phyloP scores from a whole-genome alignment of 2,329 filamentous ascomycete species.

The Akanthomyces dipterigenus region DNA sequence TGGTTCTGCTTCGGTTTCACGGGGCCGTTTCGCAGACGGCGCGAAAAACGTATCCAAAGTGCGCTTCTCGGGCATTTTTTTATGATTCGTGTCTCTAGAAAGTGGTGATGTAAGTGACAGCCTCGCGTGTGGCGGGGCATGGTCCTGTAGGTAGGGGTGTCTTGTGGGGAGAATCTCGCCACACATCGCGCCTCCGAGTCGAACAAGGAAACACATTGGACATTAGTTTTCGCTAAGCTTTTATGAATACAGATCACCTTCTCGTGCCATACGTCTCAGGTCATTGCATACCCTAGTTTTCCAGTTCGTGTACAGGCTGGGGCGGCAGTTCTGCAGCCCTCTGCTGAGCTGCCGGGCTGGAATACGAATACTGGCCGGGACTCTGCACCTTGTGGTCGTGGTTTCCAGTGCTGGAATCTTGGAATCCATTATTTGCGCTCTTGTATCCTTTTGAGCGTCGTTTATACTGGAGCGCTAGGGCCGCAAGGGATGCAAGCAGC shows the following conservation, averaged over 20 bases:
- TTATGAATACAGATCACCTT: neutral
- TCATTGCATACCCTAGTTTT: neutral
- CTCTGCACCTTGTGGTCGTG: neutral
- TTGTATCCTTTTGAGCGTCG: neutral
- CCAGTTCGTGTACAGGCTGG: neutral
- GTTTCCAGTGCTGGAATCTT: neutral
- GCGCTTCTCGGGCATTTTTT: constrained; percentile 41
- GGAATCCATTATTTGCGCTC: neutral
- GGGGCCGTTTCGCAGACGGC: constrained; percentile 34
- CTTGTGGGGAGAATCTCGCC: neutral
- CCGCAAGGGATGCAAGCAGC: constrained; percentile 17
- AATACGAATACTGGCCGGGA: neutral
- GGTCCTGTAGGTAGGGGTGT: neutral
- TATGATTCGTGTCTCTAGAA: neutral
- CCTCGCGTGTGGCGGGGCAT: neutral
- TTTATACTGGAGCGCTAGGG: constrained; percentile 14
- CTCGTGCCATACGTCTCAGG: neutral
- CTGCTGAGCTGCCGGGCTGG: neutral
- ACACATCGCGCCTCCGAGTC: neutral
- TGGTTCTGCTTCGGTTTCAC: neutral
- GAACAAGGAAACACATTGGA: neutral
- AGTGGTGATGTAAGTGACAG: constrained; percentile 10
- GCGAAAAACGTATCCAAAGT: constrained; percentile 66
- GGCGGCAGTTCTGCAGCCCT: neutral
- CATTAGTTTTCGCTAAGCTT: neutral